Conservation (phyloP, 768 basidiomycete genomes). For the Sutorius australiensis region DNA sequence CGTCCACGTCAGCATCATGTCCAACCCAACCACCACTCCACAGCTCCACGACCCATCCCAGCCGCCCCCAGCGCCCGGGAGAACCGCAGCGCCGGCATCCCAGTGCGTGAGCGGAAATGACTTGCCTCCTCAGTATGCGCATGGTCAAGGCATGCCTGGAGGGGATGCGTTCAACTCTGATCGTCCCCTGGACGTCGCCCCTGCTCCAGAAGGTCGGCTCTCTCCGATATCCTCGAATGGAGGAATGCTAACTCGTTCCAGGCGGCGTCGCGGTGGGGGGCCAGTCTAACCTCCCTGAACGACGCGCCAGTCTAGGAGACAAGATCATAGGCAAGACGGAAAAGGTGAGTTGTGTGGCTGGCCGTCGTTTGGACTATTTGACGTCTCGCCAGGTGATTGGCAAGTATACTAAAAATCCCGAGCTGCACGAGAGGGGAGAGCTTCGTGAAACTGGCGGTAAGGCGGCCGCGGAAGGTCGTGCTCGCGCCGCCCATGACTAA, state of each 20-base stretch:
- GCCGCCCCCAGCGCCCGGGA: slow-evolving; percentile 38
- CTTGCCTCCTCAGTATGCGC: background rate
- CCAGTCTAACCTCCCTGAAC: slow-evolving; percentile 23
- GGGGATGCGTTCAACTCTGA: slow-evolving; percentile 30
- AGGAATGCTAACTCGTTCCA: background rate
- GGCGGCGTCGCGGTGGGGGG: slow-evolving; percentile 29
- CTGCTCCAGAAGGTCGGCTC: slow-evolving; percentile 32
- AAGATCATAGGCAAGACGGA: slow-evolving; percentile 58
- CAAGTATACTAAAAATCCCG: slow-evolving; percentile 45
- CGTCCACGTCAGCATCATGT: slow-evolving; percentile 8
- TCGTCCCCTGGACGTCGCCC: slow-evolving; percentile 37
- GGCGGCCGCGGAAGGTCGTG: slow-evolving; percentile 38
- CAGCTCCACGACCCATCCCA: slow-evolving; percentile 48
- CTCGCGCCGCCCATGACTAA: slow-evolving; percentile 42
- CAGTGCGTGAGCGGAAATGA: background rate
- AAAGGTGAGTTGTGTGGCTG: slow-evolving; percentile 36
- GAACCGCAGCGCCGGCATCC: background rate
- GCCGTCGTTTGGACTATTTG: background rate
- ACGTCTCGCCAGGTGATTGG: slow-evolving; percentile 41
- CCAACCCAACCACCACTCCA: slow-evolving; percentile 30
- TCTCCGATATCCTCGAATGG: background rate
- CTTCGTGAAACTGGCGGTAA: slow-evolving; percentile 53
- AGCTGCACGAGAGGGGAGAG: slow-evolving; percentile 54
- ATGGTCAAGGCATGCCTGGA: background rate
- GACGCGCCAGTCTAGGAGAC: slow-evolving; percentile 45